Conservation (phyloP, 1,284 basidiomycete species). For the Cystobasidiaceae sp. region DNA sequence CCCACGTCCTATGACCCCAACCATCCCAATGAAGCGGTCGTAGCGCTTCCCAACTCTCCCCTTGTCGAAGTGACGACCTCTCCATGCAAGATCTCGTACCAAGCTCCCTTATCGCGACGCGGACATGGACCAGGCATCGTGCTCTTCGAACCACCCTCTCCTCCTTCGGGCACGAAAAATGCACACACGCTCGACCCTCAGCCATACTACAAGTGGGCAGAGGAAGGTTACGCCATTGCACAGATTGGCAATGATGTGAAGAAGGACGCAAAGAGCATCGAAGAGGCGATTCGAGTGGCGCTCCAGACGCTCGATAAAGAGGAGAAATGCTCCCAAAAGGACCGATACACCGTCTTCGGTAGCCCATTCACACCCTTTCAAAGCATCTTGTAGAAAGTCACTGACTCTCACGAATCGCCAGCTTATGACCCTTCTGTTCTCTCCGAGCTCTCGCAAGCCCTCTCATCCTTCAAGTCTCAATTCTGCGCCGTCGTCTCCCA, state of each 20-base stretch:
- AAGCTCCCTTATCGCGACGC: slow-evolving; percentile 19
- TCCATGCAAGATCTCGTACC: slow-evolving; percentile 12
- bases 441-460: not conserved
- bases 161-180: not conserved
- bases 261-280: not conserved
- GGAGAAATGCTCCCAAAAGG: not conserved
- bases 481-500: slow-evolving; percentile 3
- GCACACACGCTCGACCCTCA: slow-evolving; percentile 17
- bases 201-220: slow-evolving; percentile 31
- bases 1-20: slow-evolving; percentile 26
- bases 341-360: slow-evolving; percentile 25
- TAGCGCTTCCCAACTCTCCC: slow-evolving; percentile 21
- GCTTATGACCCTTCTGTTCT: slow-evolving; percentile 4
- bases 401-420: not conserved
- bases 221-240: slow-evolving; percentile 30
- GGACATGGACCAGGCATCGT: slow-evolving; percentile 28
- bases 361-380: not conserved
- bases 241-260: slow-evolving; percentile 5
- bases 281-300: not conserved
- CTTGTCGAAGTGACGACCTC: not conserved
- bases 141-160: slow-evolving; percentile 9
- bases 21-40: slow-evolving; percentile 12
- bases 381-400: not conserved
- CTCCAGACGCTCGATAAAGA: slow-evolving; percentile 11
- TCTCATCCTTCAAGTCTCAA: not conserved